Percentiles rank a stretch among this genome's conserved stretches.
Conservation (phyloP, 768 basidiomycete species). For the Amyloporia xantha region DNA sequence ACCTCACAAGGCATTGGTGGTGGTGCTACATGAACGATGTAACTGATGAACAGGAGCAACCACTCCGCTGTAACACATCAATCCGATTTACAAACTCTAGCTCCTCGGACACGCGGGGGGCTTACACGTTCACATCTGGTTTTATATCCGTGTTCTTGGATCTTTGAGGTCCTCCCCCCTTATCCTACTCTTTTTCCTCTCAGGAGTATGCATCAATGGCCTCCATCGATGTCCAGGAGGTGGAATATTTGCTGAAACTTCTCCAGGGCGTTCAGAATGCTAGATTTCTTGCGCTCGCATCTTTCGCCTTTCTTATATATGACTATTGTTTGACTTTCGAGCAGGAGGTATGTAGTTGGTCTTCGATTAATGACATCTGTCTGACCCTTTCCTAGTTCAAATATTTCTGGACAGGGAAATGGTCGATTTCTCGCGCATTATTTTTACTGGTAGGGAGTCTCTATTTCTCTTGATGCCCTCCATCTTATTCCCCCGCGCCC, state of each 20-base stretch:
- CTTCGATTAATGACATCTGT: neutral
- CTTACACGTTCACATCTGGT: too few relatives aligned
- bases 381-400: slow-evolving; percentile 2
- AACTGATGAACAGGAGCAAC: too few relatives aligned
- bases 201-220: neutral
- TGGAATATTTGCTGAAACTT: slow-evolving; percentile 1
- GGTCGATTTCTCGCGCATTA: slow-evolving; percentile 14
- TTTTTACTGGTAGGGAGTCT: slow-evolving; percentile 11
- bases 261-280: slow-evolving; percentile 7
- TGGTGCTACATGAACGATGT: too few relatives aligned
- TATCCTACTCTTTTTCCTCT: neutral
- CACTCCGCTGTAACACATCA: too few relatives aligned
- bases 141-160: too few relatives aligned
- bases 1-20: too few relatives aligned
- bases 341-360: slow-evolving; percentile 9
- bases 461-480: neutral
- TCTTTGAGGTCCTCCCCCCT: too few relatives aligned
- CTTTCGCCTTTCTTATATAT: slow-evolving; percentile 5
- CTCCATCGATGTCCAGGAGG: neutral
- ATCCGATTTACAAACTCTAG: too few relatives aligned
- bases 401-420: slow-evolving; percentile 16
- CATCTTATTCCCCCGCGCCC: neutral
- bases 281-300: slow-evolving; percentile 9
- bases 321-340: slow-evolving; percentile 11
- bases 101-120: too few relatives aligned